Base-by-base conservation (phyloP, 192 early-diverging fungal species). In the Phlyctochytrium bullatum region DNA sequence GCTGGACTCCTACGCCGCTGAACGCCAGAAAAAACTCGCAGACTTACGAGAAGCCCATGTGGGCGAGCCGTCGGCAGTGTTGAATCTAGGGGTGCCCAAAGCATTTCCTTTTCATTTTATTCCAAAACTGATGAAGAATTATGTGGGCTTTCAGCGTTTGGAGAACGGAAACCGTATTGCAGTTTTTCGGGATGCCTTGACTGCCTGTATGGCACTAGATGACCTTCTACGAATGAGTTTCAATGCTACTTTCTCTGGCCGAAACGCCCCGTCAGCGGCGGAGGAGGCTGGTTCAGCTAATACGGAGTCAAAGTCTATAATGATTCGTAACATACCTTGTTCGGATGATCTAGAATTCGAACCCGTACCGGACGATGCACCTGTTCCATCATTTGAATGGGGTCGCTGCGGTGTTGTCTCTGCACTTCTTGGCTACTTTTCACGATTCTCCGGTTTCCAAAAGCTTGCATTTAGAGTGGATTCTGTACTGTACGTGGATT, bases 311-410 rank as follows among this genome's bases (percentile, higher is more conserved):
- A 6, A 6, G 40, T 47, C 40, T 20, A 47, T 47, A 6, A 47
- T 47, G 40, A 47, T 47, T 47, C 40, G 40, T 20, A 47, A 47
- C 40, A 47, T 47, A 14, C 40, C 40, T 47, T 47, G 40, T 47
- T 47, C 40, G 40, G 40, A 47, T 47, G 40, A 47, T 6, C 20
- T 47, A 20, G 40, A 47, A 47, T 6, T 6, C 10, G 20, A 20
- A 47, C 6, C 40, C 40, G 40, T 47, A 14, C 20, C 40, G 40
- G 40, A 47, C 20, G 40, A 47, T 14, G 40, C 6, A 47, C 40
- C 40, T 20, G 40, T 47, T 20, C 40, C 40, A 47, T 14, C 10
- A 6, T 47, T 47, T 47, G 40, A 47, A 47, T 47, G 40, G 40
- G 40, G 40, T 6, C 6, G 40, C 10, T 6, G 6, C 40, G 40